Evolutionary conservation across 768 basidiomycete genomes (phyloP).

Genomic region (Guyanaporus albipodus): DNA sequence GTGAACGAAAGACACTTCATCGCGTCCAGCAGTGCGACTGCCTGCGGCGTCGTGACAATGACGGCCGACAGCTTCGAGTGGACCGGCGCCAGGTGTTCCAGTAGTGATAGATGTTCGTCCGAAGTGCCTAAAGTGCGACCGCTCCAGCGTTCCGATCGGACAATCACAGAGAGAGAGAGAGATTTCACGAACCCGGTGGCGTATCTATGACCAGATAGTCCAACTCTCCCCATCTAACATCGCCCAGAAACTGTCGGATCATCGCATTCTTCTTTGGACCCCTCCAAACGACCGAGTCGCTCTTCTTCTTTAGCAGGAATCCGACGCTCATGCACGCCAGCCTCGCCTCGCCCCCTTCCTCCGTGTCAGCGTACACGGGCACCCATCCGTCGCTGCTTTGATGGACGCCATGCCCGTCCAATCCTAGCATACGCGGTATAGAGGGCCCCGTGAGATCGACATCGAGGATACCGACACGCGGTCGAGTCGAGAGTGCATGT

Average conservation of each 20-base stretch:
- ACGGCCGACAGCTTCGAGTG: slow-evolving; percentile 76
- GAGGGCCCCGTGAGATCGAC: slow-evolving; percentile 94
- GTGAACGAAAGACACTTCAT: slow-evolving; percentile 97
- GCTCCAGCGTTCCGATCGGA: slow-evolving; percentile 5
- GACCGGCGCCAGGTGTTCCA: slow-evolving; percentile 89
- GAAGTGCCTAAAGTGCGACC: slow-evolving; percentile 73
- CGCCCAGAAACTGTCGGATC: slow-evolving; percentile 92
- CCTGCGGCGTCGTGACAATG: slow-evolving; percentile 96
- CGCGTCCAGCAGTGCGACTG: slow-evolving; percentile 90
- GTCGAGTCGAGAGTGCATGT: slow-evolving; percentile 59
- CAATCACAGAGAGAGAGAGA: no score
- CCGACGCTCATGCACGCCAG: slow-evolving; percentile 96
- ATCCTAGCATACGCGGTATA: slow-evolving; percentile 90
- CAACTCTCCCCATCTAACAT: slow-evolving; percentile 92
- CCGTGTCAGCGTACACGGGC: slow-evolving; percentile 85
- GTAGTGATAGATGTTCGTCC: slow-evolving; percentile 93
- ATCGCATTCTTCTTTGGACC: slow-evolving; percentile 99
- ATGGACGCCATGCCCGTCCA: slow-evolving; percentile 84
- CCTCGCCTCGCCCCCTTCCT: slow-evolving; percentile 51
- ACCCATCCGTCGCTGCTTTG: slow-evolving; percentile 98
- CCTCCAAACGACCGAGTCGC: slow-evolving; percentile 95
- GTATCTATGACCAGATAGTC: slow-evolving; percentile 95
- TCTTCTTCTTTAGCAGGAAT: slow-evolving; percentile 84
- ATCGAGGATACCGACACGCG: slow-evolving; percentile 85
- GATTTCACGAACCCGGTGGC: slow-evolving; percentile 73